Percentiles rank a stretch among this genome's conserved stretches.
These are phyloP conservation scores for Ilyonectria destructans DNA, from an alignment of 2,329 filamentous ascomycete species.

Conservation along the genomic window DNA sequence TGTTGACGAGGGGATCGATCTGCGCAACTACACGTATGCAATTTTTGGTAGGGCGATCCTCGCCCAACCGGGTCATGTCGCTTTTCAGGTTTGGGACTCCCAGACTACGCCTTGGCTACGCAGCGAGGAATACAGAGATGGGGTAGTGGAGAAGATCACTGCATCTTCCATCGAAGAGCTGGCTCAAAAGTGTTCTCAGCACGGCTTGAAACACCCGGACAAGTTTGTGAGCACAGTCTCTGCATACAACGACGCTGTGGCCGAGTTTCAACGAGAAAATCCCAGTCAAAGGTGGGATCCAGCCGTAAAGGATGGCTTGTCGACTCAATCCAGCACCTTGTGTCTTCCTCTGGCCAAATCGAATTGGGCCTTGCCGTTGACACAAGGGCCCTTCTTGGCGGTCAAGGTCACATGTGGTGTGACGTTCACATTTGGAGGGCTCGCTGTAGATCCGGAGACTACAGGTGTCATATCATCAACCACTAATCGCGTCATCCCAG, in stretches of 20 bases:
- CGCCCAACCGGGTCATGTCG: constrained; percentile 69
- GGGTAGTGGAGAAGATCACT: constrained; percentile 68
- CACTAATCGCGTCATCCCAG: constrained; percentile 65
- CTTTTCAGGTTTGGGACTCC: constrained; percentile 78
- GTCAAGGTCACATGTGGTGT: constrained; percentile 77
- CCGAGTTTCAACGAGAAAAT: constrained; percentile 62
- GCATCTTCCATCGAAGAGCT: constrained; percentile 70
- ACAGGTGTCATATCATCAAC: constrained; percentile 69
- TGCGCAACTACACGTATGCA: constrained; percentile 79
- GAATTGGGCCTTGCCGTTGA: constrained; percentile 76
- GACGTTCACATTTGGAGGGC: constrained; percentile 79
- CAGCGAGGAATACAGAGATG: constrained; percentile 74
- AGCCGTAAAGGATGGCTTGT: constrained; percentile 73
- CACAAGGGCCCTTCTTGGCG: constrained; percentile 72
- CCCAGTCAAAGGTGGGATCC: constrained; percentile 69
- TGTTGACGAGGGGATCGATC: constrained; percentile 77
- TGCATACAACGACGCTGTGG: constrained; percentile 73
- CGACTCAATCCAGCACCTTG: constrained; percentile 67
- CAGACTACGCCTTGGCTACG: constrained; percentile 68
- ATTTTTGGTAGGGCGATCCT: constrained; percentile 76
- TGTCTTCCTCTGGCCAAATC: constrained; percentile 70
- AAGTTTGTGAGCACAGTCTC: constrained; percentile 68
- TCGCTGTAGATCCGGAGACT: constrained; percentile 66
- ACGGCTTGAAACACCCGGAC: constrained; percentile 63
- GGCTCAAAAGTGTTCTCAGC: constrained; percentile 63